Base-by-base conservation (phyloP, 1,284 basidiomycete species). In the Leccinum solheimii region DNA sequence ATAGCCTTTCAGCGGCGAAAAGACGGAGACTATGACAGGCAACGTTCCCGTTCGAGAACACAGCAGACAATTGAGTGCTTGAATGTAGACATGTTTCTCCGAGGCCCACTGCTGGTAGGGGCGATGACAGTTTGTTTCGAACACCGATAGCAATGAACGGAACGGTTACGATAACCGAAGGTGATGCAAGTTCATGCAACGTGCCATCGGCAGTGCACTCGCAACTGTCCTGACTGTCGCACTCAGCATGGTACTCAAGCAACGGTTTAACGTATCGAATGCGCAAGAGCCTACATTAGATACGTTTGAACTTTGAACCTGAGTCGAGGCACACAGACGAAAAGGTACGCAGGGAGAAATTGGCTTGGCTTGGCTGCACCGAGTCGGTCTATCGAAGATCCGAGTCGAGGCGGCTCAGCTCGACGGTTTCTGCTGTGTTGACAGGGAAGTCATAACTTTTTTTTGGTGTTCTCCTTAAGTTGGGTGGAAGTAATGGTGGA, bases 51-150 rank as follows among this genome's bases (percentile, higher is more conserved):
- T 19, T 53, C 11, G 38, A 59, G 45, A 62, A 59, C 26, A 13
- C 26, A 45, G n/a, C 51, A 56, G 32, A 59, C 60, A 38, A 59
- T 53, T 23, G 10, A 5, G 8, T n/a, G 45, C 26, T 40, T 23
- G 27, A 53, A 13, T 45, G 8, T 6, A 38, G 10, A 40, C 27
- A 27, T 53, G 45, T 32, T 4, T 55, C 38, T 40, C 51, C 48
- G 51, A 48, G 26, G 26, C 60, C 57, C 36, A 59, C 54, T 51
- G 57, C 57, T 27, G 50, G 45, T 13, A 10, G 36, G 43, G 26
- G 65, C 57, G 51, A 48, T 58, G 57, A 58, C 51, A 45, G 68
- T 48, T 56, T 57, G 54, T 50, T 51, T 21, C 45, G 40, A n/a
- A 45, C 51, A 51, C 52, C 52, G 53, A 51, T 58, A 27, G 49